Evolutionary conservation across 2,329 filamentous ascomycete genomes (phyloP).

Genomic region (Alternaria sp.): DNA sequence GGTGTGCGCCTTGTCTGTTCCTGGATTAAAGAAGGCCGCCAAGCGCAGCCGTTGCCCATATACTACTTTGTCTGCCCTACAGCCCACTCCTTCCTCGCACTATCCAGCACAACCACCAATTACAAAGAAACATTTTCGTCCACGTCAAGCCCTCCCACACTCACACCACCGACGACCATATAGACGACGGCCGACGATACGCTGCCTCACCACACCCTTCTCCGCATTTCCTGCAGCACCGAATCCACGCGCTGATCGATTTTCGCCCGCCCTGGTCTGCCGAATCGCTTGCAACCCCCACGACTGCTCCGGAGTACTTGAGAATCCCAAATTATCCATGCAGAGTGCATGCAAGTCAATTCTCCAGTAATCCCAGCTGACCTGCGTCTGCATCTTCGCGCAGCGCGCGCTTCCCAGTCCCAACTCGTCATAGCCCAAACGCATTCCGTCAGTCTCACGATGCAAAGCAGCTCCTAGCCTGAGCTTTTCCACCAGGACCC

Average conservation of each 20-base stretch:
- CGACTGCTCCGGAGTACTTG: slow-evolving; percentile 34
- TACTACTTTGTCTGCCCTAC: slow-evolving; percentile 8
- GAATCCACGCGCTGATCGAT: slow-evolving; percentile 6
- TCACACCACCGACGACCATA: not conserved
- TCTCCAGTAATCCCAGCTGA: slow-evolving; percentile 33
- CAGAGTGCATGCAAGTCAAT: slow-evolving; percentile 28
- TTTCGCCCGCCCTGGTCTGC: slow-evolving; percentile 22
- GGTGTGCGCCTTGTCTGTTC: slow-evolving; percentile 18
- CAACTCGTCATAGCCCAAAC: slow-evolving; percentile 31
- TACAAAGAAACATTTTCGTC: not conserved
- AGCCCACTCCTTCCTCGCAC: slow-evolving; percentile 4
- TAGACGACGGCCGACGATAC: not conserved
- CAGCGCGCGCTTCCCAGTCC: slow-evolving; percentile 44
- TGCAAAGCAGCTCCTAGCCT: slow-evolving; percentile 38
- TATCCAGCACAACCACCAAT: slow-evolving; percentile 6
- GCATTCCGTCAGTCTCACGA: slow-evolving; percentile 40
- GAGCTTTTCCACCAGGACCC: slow-evolving; percentile 28
- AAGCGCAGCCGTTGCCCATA: slow-evolving; percentile 13
- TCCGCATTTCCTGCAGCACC: slow-evolving; percentile 16
- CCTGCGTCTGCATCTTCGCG: slow-evolving; percentile 35
- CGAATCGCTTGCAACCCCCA: slow-evolving; percentile 30
- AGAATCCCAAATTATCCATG: slow-evolving; percentile 28
- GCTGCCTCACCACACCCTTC: slow-evolving; percentile 10
- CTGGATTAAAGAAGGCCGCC: slow-evolving; percentile 8
- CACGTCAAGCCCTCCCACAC: slow-evolving; percentile 1